These are phyloP conservation scores for Kernera saxatilis DNA, from an alignment of 345 rosid genomes.

Conservation along the genomic window DNA sequence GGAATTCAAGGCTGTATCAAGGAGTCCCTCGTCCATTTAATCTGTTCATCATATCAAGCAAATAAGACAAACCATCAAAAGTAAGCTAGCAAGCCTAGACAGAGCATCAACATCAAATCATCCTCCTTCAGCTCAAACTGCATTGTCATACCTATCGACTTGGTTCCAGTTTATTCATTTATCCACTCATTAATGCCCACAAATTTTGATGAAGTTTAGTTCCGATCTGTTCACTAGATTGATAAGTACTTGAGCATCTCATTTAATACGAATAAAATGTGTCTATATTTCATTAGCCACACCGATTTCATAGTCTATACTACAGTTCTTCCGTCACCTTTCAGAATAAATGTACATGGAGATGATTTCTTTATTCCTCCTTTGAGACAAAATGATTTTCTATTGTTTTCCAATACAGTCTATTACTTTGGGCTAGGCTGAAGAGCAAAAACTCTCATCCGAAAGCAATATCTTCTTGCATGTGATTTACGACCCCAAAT, in stretches of 20 bases:
- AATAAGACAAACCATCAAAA: too few species aligned
- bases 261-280: slow-evolving; percentile 4
- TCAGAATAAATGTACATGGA: background rate
- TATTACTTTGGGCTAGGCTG: background rate
- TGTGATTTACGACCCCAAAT: too few species aligned
- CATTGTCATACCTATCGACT: too few species aligned
- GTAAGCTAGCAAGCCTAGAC: too few species aligned
- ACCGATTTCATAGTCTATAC: background rate
- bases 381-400: background rate
- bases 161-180: too few species aligned
- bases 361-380: background rate
- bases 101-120: too few species aligned
- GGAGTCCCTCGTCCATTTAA: too few species aligned
- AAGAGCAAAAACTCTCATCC: background rate
- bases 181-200: slow-evolving; percentile 16
- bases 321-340: slow-evolving; percentile 4
- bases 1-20: too few species aligned
- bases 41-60: too few species aligned
- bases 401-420: background rate
- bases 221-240: background rate
- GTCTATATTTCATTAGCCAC: background rate
- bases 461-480: too few species aligned
- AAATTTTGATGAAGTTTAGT: slow-evolving; percentile 10
- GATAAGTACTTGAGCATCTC: background rate
- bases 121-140: too few species aligned